These are phyloP conservation scores for Yamadazyma epiphylla DNA, from an alignment of 1,139 yeast species.

Conservation along the genomic window DNA sequence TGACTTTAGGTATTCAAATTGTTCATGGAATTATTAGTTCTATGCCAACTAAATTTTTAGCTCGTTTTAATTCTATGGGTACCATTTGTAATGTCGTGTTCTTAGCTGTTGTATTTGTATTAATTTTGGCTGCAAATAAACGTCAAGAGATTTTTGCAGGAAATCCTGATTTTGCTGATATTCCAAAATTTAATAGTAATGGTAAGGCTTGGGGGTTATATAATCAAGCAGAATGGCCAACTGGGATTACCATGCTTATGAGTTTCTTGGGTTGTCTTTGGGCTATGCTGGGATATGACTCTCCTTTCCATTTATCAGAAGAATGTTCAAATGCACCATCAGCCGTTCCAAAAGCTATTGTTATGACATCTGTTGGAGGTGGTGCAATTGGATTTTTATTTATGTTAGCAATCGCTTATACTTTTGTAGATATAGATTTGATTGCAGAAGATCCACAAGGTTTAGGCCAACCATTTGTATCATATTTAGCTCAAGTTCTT, in stretches of 20 bases:
- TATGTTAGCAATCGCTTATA: constrained; percentile 64
- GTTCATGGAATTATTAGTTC: constrained; percentile 49
- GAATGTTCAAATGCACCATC: constrained; percentile 65
- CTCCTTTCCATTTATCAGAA: constrained; percentile 71
- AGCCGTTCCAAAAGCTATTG: constrained; percentile 67
- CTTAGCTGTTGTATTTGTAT: constrained; percentile 50
- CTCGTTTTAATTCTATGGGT: constrained; percentile 51
- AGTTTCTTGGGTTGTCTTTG: constrained; percentile 66
- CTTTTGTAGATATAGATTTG: constrained; percentile 50
- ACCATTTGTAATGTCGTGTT: constrained; percentile 50
- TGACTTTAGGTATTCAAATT: constrained; percentile 50
- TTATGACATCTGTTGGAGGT: constrained; percentile 59
- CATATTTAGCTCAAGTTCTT: constrained; percentile 53
- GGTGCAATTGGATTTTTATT: constrained; percentile 61
- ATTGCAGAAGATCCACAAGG: constrained; percentile 49
- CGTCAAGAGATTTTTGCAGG: constrained; percentile 26
- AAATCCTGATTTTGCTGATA: constrained; percentile 12
- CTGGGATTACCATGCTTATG: constrained; percentile 59
- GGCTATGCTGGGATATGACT: constrained; percentile 76
- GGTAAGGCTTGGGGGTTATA: constrained; percentile 53
- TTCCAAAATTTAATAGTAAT: constrained; percentile 49
- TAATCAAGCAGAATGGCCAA: constrained; percentile 66
- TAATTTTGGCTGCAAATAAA: constrained; percentile 54
- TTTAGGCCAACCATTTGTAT: constrained; percentile 65
- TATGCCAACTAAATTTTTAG: constrained; percentile 53